Evolutionary conservation across 2,329 filamentous ascomycete species (phyloP).

Genomic region (Tolypocladium tundrense): DNA sequence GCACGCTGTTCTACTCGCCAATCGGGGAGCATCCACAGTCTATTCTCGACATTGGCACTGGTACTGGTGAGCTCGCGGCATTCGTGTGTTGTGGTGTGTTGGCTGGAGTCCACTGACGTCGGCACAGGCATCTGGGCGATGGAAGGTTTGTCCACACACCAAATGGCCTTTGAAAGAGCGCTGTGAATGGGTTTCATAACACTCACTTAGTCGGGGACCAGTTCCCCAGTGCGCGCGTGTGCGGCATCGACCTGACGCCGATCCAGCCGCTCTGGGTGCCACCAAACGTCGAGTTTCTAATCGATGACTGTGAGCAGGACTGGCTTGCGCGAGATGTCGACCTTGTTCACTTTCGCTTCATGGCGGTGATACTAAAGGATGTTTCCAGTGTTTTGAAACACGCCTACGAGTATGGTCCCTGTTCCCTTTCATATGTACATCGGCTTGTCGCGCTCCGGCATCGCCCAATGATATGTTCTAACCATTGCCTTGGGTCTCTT

Average conservation of each 20-base stretch:
- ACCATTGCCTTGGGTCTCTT: background rate
- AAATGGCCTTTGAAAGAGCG: background rate
- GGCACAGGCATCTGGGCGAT: slow-evolving; percentile 6
- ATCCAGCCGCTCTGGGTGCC: slow-evolving; percentile 30
- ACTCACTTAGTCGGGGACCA: slow-evolving; percentile 6
- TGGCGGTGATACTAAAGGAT: slow-evolving; percentile 9
- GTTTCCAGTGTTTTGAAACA: slow-evolving; percentile 7
- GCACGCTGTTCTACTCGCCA: slow-evolving; percentile 29
- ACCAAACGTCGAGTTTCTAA: slow-evolving; percentile 27
- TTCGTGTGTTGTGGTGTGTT: background rate
- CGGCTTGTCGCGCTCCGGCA: no score
- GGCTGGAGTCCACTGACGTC: background rate
- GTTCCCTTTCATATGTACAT: no score
- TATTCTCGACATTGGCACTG: slow-evolving; percentile 31
- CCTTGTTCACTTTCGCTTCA: slow-evolving; percentile 18
- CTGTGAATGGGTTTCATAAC: no score
- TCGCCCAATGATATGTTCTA: no score
- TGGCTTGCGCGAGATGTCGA: slow-evolving; percentile 18
- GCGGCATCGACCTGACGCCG: slow-evolving; percentile 26
- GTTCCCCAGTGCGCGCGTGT: slow-evolving; percentile 24
- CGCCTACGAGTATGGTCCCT: slow-evolving; percentile 8
- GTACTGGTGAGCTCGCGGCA: background rate
- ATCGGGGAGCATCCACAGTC: slow-evolving; percentile 22
- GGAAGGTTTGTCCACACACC: background rate
- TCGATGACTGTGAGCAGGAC: slow-evolving; percentile 22